Evolutionary conservation across 2,329 filamentous ascomycete genomes (phyloP), one percentile per base, ranked within the genome.

Genomic region (Malbranchea cinnamomea): DNA sequence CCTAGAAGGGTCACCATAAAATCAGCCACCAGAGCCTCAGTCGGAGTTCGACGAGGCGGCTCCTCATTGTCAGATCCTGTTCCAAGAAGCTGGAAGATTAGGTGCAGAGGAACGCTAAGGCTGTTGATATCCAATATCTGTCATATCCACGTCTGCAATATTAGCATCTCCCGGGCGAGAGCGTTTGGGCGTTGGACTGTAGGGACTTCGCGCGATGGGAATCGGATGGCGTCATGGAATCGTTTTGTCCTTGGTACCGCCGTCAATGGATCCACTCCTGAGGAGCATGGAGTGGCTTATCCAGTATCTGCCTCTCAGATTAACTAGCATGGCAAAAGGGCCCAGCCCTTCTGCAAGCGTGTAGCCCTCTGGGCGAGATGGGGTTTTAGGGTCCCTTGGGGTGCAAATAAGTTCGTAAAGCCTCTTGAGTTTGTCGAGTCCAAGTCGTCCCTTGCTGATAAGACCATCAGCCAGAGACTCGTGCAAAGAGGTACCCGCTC

Each of bases 21-120:
- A 31, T 38, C 34, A 2, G 17, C 31, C 16, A 38, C 28, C n/a
- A 38, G 34, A 27, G 36, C 36, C 6, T 38, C 36, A 3, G 33
- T 38, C 6, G 36, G 36, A 10, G 34, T 38, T 9, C 36, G 36
- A 21, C 16, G 36, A 3, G 14, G 16, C 8, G 36, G 36, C 7
- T 32, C 25, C 4, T 38, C 33, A 20, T 31, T 16, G 9, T 14
- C 11, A 15, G 16, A 10, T 17, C 21, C 29, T 34, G 10, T 15
- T 11, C 19, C 29, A 18, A 19, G 23, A 23, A 11, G 13, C 22
- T 3, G 23, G 22, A 16, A 5, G 19, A 10, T 2, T 1, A 3
- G 11, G 19, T 11, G 4, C 15, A 6, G 28, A n/a, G 8, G 28
- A 16, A 23, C 11, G 15, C 7, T 7, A 7, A 6, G 23, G 9